These are phyloP conservation scores for Cucurbita argyrosperma DNA, from an alignment of 306 rosid species.

Conservation along the genomic window DNA sequence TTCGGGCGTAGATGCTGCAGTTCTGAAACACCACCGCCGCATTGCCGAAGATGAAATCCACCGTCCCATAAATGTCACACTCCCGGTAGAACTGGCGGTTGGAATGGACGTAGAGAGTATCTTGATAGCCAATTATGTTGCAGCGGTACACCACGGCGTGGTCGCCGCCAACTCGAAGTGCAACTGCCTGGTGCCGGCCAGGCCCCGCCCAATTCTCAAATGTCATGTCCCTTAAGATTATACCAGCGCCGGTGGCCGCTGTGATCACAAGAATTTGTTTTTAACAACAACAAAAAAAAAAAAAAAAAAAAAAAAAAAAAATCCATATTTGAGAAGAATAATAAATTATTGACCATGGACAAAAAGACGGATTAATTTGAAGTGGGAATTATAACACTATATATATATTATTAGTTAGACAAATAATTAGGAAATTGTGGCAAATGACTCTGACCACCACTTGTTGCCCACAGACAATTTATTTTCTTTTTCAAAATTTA, in stretches of 20 bases:
- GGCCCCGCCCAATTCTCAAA: slow-evolving; percentile 87
- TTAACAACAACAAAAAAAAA: too few species aligned
- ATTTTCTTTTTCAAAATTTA: too few species aligned
- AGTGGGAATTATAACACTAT: neutral
- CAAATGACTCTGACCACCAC: neutral
- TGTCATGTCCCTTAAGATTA: slow-evolving; percentile 70
- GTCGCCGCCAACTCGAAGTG: slow-evolving; percentile 78
- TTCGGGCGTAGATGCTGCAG: slow-evolving; percentile 57
- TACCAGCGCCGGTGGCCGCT: slow-evolving; percentile 83
- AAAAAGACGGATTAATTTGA: neutral
- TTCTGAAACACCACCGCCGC: slow-evolving; percentile 92
- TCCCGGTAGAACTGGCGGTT: slow-evolving; percentile 81
- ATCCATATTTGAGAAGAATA: too few species aligned
- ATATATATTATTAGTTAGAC: neutral
- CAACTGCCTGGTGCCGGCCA: slow-evolving; percentile 73
- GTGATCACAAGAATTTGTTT: neutral
- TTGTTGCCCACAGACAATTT: neutral
- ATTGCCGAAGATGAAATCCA: slow-evolving; percentile 84
- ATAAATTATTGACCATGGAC: too few species aligned
- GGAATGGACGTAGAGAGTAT: slow-evolving; percentile 76
- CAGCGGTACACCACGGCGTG: slow-evolving; percentile 84
- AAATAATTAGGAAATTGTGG: neutral
- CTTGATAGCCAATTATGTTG: slow-evolving; percentile 64
- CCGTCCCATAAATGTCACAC: slow-evolving; percentile 67
- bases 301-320: too few species aligned